Conservation (phyloP, 257 asterid species). For the Eucommia ulmoides region DNA sequence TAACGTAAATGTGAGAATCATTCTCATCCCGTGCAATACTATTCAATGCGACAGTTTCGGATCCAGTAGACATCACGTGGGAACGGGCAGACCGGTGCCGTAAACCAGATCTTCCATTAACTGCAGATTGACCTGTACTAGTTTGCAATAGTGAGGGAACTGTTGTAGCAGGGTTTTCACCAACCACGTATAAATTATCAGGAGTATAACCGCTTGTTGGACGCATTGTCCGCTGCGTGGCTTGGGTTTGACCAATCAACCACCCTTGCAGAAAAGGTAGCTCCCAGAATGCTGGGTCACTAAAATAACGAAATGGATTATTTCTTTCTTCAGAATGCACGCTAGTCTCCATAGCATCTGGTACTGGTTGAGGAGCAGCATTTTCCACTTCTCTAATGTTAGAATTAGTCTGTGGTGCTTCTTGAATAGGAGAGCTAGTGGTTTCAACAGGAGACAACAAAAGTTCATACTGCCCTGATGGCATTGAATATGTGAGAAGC, state of each 20-base stretch:
- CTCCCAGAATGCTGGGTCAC: constrained; percentile 32
- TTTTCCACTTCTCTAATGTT: not conserved
- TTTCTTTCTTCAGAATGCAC: not conserved
- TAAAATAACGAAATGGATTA: not conserved
- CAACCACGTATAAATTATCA: constrained; percentile 30
- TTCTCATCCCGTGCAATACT: constrained; percentile 33
- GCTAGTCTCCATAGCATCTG: not conserved
- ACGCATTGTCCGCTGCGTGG: constrained; percentile 50
- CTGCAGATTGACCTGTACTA: constrained; percentile 35
- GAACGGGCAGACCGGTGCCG: constrained; percentile 55
- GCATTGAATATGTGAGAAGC: not conserved
- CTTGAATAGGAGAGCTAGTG: not conserved
- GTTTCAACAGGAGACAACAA: not conserved
- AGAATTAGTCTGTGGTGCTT: not conserved
- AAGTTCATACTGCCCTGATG: not conserved
- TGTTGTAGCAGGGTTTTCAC: constrained; percentile 28
- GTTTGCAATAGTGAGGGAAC: constrained; percentile 30
- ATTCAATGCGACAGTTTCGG: constrained; percentile 37
- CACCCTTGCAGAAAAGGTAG: constrained; percentile 93
- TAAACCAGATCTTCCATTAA: constrained; percentile 55
- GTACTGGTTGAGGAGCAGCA: not conserved
- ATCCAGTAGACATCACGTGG: constrained; percentile 25
- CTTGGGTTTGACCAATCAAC: constrained; percentile 95
- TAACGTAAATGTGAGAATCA: constrained; percentile 43
- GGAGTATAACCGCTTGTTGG: constrained; percentile 38